phyloP scores from a whole-genome alignment of 495 filamentous ascomycete species.

The Evernia prunastri region DNA sequence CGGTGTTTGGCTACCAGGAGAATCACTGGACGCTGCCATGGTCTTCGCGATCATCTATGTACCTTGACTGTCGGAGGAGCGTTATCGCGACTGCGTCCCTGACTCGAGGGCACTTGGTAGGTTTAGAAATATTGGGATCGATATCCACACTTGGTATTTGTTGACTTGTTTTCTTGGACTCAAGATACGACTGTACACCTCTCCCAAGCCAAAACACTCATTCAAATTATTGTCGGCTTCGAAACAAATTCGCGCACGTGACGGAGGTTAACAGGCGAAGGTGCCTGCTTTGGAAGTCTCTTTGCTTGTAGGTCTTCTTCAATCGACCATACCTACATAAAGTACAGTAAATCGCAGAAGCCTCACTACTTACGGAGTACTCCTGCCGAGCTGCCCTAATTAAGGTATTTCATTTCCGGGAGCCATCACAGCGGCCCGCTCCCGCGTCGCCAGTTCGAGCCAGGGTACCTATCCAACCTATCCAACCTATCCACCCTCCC shows the following conservation, averaged over 20 bases:
- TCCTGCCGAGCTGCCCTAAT: too few relatives aligned
- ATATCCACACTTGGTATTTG: not conserved
- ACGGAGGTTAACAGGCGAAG: not conserved
- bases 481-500: too few relatives aligned
- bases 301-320: not conserved
- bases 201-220: not conserved
- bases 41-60: not conserved
- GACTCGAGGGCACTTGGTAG: not conserved
- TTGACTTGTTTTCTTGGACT: not conserved
- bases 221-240: not conserved
- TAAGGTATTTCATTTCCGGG: too few relatives aligned
- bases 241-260: not conserved
- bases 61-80: not conserved
- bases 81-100: not conserved
- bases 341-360: not conserved
- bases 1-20: conserved; percentile 30
- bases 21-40: conserved; percentile 25
- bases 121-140: not conserved
- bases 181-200: not conserved
- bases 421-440: too few relatives aligned
- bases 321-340: too few relatives aligned
- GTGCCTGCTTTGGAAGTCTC: not conserved
- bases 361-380: too few relatives aligned
- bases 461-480: too few relatives aligned
- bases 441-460: too few relatives aligned